Percentiles rank a stretch among this genome's conserved stretches.
Conservation (phyloP, 2,329 filamentous ascomycete genomes). For the Onygenales sp. region DNA sequence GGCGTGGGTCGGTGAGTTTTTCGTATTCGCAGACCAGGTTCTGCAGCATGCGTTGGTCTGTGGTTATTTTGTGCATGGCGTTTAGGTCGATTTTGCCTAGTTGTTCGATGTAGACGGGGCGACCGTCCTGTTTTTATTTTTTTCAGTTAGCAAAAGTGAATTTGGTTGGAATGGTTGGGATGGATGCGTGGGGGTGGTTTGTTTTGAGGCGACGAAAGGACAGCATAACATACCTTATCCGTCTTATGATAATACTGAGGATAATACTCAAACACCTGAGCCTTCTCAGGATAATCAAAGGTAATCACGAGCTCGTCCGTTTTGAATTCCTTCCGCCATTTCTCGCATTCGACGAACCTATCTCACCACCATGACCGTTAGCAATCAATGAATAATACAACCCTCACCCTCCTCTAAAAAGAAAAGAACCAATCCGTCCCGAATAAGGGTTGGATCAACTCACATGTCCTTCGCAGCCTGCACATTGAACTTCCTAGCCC, state of each 20-base stretch:
- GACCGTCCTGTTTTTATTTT: slow-evolving; percentile 60
- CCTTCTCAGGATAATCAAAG: slow-evolving; percentile 83
- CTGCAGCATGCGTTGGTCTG: slow-evolving; percentile 83
- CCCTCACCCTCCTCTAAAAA: background rate
- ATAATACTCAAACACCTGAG: slow-evolving; percentile 80
- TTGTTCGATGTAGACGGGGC: slow-evolving; percentile 94
- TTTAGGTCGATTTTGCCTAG: slow-evolving; percentile 85
- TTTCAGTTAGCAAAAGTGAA: background rate
- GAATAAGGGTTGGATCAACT: slow-evolving; percentile 24
- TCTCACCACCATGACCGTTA: background rate
- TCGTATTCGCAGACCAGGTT: slow-evolving; percentile 98
- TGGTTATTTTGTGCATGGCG: slow-evolving; percentile 88
- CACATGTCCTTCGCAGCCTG: slow-evolving; percentile 79
- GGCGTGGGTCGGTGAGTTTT: slow-evolving; percentile 82
- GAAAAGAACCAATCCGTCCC: background rate
- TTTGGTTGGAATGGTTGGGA: background rate
- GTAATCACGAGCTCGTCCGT: slow-evolving; percentile 70
- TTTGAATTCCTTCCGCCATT: slow-evolving; percentile 80
- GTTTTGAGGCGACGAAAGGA: background rate
- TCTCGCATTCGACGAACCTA: slow-evolving; percentile 86
- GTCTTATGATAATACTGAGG: slow-evolving; percentile 96
- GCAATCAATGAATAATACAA: slow-evolving; percentile 1
- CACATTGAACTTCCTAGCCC: slow-evolving; percentile 92
- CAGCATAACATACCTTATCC: slow-evolving; percentile 36
- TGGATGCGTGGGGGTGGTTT: too few relatives aligned